phyloP scores from a whole-genome alignment of 306 rosid genomes.

The Trichosanthes truncata region DNA sequence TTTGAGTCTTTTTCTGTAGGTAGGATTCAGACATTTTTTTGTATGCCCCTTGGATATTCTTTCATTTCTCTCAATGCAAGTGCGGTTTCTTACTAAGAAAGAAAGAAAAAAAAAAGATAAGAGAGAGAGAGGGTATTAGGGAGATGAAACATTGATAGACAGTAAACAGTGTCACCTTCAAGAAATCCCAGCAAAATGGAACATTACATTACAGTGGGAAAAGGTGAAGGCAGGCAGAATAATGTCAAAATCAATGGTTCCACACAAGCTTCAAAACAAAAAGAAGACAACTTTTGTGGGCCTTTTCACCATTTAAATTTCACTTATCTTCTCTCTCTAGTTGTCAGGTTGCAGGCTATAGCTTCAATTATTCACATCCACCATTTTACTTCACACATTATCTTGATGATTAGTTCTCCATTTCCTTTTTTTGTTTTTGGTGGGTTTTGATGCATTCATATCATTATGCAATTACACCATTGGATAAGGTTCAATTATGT shows the following conservation, averaged over 20 bases:
- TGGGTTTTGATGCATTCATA: background rate
- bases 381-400: background rate
- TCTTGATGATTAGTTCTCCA: background rate
- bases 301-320: background rate
- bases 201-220: background rate
- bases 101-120: background rate
- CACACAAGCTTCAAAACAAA: background rate
- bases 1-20: background rate
- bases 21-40: too few species aligned
- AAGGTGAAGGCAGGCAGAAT: conserved; percentile 11
- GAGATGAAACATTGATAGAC: background rate
- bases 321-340: background rate
- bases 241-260: conserved; percentile 8
- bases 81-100: background rate
- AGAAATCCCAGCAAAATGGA: conserved; percentile 8
- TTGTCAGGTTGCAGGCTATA: background rate
- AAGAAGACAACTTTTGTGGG: background rate
- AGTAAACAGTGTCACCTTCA: background rate
- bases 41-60: too few species aligned
- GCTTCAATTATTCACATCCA: background rate
- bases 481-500: background rate
- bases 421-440: background rate
- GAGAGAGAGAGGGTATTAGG: background rate
- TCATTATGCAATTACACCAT: background rate
- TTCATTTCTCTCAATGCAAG: too few species aligned